Base-by-base conservation (phyloP, 768 basidiomycete genomes). In the Mycena capillaripes region DNA sequence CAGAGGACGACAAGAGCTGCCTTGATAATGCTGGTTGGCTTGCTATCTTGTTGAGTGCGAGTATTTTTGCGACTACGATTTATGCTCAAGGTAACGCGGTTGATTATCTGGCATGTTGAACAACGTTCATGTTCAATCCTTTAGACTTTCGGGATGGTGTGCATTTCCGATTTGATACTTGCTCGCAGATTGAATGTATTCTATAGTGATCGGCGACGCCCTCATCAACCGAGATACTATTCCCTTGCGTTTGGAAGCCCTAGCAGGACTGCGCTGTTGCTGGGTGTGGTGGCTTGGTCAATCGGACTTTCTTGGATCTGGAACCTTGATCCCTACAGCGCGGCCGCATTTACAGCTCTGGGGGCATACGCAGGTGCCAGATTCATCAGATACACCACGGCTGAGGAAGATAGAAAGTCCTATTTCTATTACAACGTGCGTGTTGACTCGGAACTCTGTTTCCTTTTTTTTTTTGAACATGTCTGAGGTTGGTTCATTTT, bases 1-100 rank as follows among this genome's bases (percentile, higher is more conserved):
- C 30, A 82, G 79, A 72, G 3, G 36, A 72, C 23, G 78, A 82
- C 32, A 63, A 68, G 8, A 65, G 70, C 11, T 62, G 30, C 0
- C 63, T 82, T 19, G 81, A 79, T 36, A 62, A 72, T 10, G 80
- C 78, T 0, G 81, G 78, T 3, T 71, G 74, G 59, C 75, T 81
- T 2, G 80, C 86, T 0, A 68, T 82, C 34, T 76, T 77, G 34
- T 50, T 85, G 61, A 86, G 82, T 32, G 78, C 79, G 3, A 77
- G 79, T 3, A 81, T 85, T 23, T 81, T 85, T 61, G 70, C 81
- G 10, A 84, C 86, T 1, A 86, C 86, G 0, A 83, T 86, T 12
- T 85, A 85, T 42, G 82, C 84, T 9, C 85, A 87, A 77, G 69
- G 69, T 63, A 23, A 4, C 21, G 19, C 25, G 21, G 38, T 38